Conservation (phyloP, 805 yeast species). For the Starmerella bacillaris region DNA sequence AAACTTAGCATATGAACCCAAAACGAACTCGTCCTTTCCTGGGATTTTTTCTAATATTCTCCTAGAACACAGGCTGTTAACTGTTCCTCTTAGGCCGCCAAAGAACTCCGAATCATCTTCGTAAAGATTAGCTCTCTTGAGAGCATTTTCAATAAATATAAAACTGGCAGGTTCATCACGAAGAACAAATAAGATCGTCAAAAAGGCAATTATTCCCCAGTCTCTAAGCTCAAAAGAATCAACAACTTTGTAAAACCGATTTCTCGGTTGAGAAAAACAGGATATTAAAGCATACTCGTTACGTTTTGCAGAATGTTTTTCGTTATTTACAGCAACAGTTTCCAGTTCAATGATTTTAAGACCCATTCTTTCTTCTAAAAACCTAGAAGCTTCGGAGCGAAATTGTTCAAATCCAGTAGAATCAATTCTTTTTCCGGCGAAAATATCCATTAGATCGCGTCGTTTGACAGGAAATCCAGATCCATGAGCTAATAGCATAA, state of each 20-base stretch:
- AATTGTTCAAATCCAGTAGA: background rate
- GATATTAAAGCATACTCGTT: slow-evolving; percentile 1
- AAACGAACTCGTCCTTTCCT: background rate
- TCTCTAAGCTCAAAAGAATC: background rate
- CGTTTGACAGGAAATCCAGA: background rate
- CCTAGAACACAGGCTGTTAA: background rate
- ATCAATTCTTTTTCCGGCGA: too few species aligned
- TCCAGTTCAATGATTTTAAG: slow-evolving; percentile 3
- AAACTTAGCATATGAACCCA: slow-evolving; percentile 5
- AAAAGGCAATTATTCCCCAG: slow-evolving; percentile 5
- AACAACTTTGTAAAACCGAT: background rate
- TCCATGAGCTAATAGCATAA: background rate
- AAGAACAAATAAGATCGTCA: slow-evolving; percentile 5
- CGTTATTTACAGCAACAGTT: background rate
- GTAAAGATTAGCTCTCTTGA: background rate
- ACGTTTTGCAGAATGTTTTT: background rate
- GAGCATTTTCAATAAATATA: background rate
- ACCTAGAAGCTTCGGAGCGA: slow-evolving; percentile 3
- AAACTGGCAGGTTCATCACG: background rate
- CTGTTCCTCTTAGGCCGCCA: background rate
- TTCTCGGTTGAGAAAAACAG: background rate
- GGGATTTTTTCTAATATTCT: background rate
- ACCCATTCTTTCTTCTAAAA: slow-evolving; percentile 2
- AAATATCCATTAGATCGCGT: background rate
- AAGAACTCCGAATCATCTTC: background rate